These are phyloP conservation scores for Prillingera fragicola DNA, from an alignment of 1,284 basidiomycete species.

Conservation along the genomic window DNA sequence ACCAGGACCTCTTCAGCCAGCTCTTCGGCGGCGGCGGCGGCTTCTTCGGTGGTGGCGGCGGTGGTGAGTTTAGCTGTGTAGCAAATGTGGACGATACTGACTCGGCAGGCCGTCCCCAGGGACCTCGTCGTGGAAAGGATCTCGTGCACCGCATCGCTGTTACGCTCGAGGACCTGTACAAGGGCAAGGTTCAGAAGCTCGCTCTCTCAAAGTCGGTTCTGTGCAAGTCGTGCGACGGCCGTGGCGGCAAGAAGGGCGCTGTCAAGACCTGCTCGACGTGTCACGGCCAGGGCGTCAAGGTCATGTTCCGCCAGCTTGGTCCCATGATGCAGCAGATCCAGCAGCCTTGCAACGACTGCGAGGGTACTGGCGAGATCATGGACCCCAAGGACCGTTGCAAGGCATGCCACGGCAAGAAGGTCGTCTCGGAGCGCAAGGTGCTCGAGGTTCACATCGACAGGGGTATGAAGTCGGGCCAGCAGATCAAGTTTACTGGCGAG, in stretches of 20 bases:
- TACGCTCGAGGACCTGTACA: slow-evolving; percentile 95
- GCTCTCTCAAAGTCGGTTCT: slow-evolving; percentile 93
- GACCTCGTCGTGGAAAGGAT: slow-evolving; percentile 97
- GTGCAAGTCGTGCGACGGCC: slow-evolving; percentile 88
- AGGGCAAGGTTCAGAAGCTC: slow-evolving; percentile 96
- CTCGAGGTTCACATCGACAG: slow-evolving; percentile 99
- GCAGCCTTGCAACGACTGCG: slow-evolving; percentile 88
- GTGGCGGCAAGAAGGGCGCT: slow-evolving; percentile 95
- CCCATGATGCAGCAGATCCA: slow-evolving; percentile 99
- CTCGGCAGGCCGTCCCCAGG: slow-evolving; percentile 53
- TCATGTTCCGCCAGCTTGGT: slow-evolving; percentile 85
- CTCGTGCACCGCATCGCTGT: slow-evolving; percentile 95
- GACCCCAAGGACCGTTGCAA: slow-evolving; percentile 91
- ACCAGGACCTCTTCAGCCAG: slow-evolving; percentile 95
- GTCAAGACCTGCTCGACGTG: slow-evolving; percentile 76
- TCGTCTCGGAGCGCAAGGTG: slow-evolving; percentile 90
- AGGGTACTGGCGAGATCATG: slow-evolving; percentile 87
- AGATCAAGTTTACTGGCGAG: slow-evolving; percentile 90
- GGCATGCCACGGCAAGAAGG: slow-evolving; percentile 93
- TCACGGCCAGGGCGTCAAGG: slow-evolving; percentile 83
- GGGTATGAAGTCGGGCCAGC: slow-evolving; percentile 98
- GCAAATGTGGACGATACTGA: not conserved
- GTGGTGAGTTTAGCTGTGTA: slow-evolving; percentile 47
- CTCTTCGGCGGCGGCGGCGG: slow-evolving; percentile 72
- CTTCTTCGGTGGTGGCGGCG: slow-evolving; percentile 58